Evolutionary conservation across 2,329 filamentous ascomycete genomes (phyloP).

Genomic region (Lachnellula subtilissima): DNA sequence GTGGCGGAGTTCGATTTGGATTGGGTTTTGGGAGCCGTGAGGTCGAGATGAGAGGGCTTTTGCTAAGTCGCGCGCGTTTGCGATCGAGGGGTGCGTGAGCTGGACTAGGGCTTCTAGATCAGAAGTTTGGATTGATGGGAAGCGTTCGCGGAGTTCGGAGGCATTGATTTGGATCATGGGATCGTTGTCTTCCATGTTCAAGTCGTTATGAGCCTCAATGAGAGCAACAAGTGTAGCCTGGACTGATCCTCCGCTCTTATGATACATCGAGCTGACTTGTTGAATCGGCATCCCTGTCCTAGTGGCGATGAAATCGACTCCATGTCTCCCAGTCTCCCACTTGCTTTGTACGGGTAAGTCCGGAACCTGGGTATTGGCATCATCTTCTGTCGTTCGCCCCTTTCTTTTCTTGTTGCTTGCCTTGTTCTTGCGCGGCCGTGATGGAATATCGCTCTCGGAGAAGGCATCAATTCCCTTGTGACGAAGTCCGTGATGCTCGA

Average conservation of each 20-base stretch:
- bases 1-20: conserved; percentile 29
- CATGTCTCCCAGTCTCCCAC: conserved; percentile 52
- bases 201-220: conserved; percentile 24
- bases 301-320: conserved; percentile 56
- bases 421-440: conserved; percentile 34
- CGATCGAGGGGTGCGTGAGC: conserved; percentile 52
- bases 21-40: conserved; percentile 4
- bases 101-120: conserved; percentile 49
- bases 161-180: conserved; percentile 44
- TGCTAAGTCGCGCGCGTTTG: conserved; percentile 56
- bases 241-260: conserved; percentile 54
- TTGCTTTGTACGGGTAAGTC: conserved; percentile 38
- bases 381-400: conserved; percentile 21
- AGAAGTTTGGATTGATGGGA: conserved; percentile 44
- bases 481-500: conserved; percentile 61
- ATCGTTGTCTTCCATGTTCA: conserved; percentile 38
- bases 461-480: conserved; percentile 82
- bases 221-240: conserved; percentile 51
- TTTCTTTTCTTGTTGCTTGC: conserved; percentile 38
- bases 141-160: conserved; percentile 49
- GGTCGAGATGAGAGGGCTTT: conserved; percentile 41
- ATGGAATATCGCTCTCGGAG: conserved; percentile 46
- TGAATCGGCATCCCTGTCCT: conserved; percentile 44
- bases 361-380: conserved; percentile 11
- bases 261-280: conserved; percentile 52